These are phyloP conservation scores for Penicillium sp. DNA, from an alignment of 2,329 filamentous ascomycete species.

Conservation along the genomic window DNA sequence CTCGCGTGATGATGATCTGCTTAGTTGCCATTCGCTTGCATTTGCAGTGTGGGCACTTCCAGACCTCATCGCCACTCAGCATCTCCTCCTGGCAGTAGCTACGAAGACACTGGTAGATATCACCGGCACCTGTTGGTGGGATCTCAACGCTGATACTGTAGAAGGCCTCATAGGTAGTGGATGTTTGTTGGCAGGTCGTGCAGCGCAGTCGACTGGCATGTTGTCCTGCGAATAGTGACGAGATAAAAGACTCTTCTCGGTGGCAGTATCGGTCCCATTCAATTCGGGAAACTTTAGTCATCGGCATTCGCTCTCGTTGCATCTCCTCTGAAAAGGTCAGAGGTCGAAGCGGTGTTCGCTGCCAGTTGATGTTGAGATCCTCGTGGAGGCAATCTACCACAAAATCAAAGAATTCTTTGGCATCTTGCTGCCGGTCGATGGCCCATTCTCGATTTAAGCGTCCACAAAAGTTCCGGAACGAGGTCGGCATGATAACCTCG, in stretches of 20 bases:
- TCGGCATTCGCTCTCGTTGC: slow-evolving; percentile 59
- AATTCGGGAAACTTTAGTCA: slow-evolving; percentile 65
- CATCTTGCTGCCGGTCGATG: slow-evolving; percentile 79
- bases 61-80: slow-evolving; percentile 65
- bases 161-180: slow-evolving; percentile 68
- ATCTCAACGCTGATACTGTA: slow-evolving; percentile 72
- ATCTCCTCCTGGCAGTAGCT: slow-evolving; percentile 68
- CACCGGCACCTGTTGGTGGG: slow-evolving; percentile 57
- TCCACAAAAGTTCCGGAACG: slow-evolving; percentile 65
- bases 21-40: slow-evolving; percentile 66
- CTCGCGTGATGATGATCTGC: slow-evolving; percentile 70
- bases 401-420: slow-evolving; percentile 85
- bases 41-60: slow-evolving; percentile 75
- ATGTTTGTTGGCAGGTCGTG: slow-evolving; percentile 61
- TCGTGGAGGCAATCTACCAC: slow-evolving; percentile 78
- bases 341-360: slow-evolving; percentile 57
- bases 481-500: slow-evolving; percentile 57
- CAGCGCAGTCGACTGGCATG: slow-evolving; percentile 63
- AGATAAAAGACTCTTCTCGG: slow-evolving; percentile 72
- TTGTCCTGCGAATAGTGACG: slow-evolving; percentile 74
- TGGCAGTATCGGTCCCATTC: slow-evolving; percentile 74
- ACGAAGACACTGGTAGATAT: slow-evolving; percentile 68
- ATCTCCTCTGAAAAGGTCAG: slow-evolving; percentile 62
- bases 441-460: slow-evolving; percentile 67
- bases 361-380: slow-evolving; percentile 74